phyloP scores from a whole-genome alignment of 768 basidiomycete species.

The Russula earlei region DNA sequence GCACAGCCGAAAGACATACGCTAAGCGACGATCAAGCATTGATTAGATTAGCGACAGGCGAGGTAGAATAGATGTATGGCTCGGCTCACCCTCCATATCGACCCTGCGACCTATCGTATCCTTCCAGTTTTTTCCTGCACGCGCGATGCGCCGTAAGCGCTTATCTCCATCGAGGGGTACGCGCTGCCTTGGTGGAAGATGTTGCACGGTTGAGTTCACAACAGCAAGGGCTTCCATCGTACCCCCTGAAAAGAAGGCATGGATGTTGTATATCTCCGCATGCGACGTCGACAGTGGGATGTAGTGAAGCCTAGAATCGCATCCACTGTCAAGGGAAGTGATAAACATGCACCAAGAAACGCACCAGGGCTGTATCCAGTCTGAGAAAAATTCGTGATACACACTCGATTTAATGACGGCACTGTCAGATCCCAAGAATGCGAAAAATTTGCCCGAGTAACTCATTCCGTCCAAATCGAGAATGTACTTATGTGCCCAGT shows the following conservation, averaged over 20 bases:
- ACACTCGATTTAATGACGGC: constrained; percentile 86
- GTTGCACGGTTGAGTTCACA: constrained; percentile 39
- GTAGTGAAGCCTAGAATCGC: constrained; percentile 69
- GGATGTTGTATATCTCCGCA: constrained; percentile 87
- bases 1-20: constrained; percentile 79
- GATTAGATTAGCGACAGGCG: constrained; percentile 18
- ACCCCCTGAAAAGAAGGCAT: constrained; percentile 87
- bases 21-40: constrained; percentile 31
- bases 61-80: background rate
- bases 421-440: constrained; percentile 78
- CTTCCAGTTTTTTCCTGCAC: constrained; percentile 92
- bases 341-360: constrained; percentile 19
- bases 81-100: constrained; percentile 82
- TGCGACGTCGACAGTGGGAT: constrained; percentile 86
- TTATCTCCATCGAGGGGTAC: constrained; percentile 52
- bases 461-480: constrained; percentile 93
- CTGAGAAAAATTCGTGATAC: constrained; percentile 83
- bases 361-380: constrained; percentile 88
- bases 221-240: constrained; percentile 46
- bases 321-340: background rate
- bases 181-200: constrained; percentile 29
- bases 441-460: constrained; percentile 85
- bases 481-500: constrained; percentile 89
- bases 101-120: constrained; percentile 67
- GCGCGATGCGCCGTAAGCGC: constrained; percentile 70